Evolutionary conservation across 306 rosid genomes (phyloP), one percentile per base, ranked within the genome.

Genomic region (Dicorynia guianensis): DNA sequence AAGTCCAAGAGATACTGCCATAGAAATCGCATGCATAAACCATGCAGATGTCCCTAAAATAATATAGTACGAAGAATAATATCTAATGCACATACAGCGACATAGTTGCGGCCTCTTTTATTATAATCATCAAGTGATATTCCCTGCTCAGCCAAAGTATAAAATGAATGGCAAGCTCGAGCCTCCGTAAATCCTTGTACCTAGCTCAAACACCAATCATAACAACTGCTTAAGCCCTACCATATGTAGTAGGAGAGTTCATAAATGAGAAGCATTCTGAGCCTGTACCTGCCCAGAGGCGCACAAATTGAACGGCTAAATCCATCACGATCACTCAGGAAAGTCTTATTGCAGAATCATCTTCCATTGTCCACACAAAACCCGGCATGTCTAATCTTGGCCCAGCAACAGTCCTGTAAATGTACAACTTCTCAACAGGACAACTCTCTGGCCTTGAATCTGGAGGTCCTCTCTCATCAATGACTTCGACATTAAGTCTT

Each of bases 401-500:
- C 74, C 99, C 99, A 0, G 99, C 84, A 7, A 92, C 55, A 0
- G 90, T 87, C 82, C 99, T 86, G 79, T 92, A 95, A 25, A 92
- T 71, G 50, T 95, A 95, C 64, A 95, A 91, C 86, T 88, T 95
- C 88, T 95, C 99, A 20, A 95, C 97, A 1, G 91, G 97, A 70
- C 86, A 86, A 76, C 82, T 86, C 25, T 87, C 97, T 2, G 93
- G 90, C 87, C 92, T 83, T 19, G 87, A 76, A 64, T 85, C 88
- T 50, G 96, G 98, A 80, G 86, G 89, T 68, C 93, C 99, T 81
- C 98, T 87, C 84, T 95, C 99, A 14, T 95, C 99, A 30, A 92
- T 95, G 75, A 95, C 97, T 85, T 95, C 99, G 9, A 95, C 99
- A 44, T 90, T 95, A 17, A 95, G 99, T 72, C 89, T 78, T 8